These are phyloP conservation scores for Suhomyces pyralidae DNA, from an alignment of 805 yeast genomes.

Conservation along the genomic window DNA sequence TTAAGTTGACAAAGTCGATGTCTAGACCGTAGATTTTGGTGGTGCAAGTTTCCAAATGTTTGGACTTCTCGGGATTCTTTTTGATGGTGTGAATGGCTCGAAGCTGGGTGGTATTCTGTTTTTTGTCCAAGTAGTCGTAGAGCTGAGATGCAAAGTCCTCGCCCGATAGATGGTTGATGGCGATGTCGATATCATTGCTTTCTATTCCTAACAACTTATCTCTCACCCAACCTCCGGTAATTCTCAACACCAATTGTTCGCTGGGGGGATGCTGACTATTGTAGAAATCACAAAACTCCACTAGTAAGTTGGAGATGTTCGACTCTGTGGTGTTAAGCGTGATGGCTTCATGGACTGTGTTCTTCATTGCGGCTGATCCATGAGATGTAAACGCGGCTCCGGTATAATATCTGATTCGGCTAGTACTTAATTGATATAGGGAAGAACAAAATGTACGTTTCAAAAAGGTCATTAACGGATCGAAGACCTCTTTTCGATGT, in stretches of 20 bases:
- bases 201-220: slow-evolving; percentile 82
- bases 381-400: not conserved
- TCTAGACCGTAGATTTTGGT: slow-evolving; percentile 81
- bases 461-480: not conserved
- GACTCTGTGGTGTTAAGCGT: slow-evolving; percentile 34
- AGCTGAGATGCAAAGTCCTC: slow-evolving; percentile 75
- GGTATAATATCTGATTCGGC: not conserved
- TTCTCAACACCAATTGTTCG: slow-evolving; percentile 55
- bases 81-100: slow-evolving; percentile 73
- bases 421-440: not conserved
- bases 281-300: slow-evolving; percentile 39
- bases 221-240: slow-evolving; percentile 98
- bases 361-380: not conserved
- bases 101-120: slow-evolving; percentile 26
- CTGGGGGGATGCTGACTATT: slow-evolving; percentile 19
- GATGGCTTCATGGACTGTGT: slow-evolving; percentile 2
- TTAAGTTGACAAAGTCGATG: slow-evolving; percentile 87
- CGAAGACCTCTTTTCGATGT: not conserved
- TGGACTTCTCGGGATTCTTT: slow-evolving; percentile 91
- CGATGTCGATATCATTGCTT: slow-evolving; percentile 88
- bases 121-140: slow-evolving; percentile 41
- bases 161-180: slow-evolving; percentile 81
- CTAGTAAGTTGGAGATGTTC: slow-evolving; percentile 38
- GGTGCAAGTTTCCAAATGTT: slow-evolving; percentile 95
- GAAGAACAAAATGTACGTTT: not conserved